Evolutionary conservation across 1,284 basidiomycete genomes (phyloP).

Genomic region (Ceratobasidium sp.): DNA sequence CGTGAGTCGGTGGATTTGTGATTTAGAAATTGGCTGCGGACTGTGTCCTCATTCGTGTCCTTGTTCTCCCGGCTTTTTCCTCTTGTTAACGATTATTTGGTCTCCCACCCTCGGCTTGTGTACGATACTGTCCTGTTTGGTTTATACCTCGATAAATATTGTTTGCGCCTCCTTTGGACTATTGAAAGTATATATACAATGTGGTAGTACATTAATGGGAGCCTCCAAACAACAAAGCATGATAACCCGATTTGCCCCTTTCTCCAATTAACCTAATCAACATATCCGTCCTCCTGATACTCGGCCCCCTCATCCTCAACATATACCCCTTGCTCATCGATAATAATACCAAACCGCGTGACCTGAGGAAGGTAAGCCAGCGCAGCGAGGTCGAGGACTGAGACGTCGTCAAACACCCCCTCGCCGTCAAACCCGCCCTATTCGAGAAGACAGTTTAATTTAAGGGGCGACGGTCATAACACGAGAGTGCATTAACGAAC

Average conservation of each 20-base stretch:
- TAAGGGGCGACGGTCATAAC: too few species aligned
- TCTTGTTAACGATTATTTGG: constrained; percentile 1
- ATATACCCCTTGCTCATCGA: constrained; percentile 51
- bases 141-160: constrained; percentile 4
- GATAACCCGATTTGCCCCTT: not conserved
- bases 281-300: constrained; percentile 28
- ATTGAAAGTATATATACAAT: constrained; percentile 11
- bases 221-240: not conserved
- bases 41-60: not conserved
- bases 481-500: not conserved
- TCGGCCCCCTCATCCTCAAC: constrained; percentile 37
- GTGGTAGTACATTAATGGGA: not conserved
- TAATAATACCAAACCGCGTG: constrained; percentile 76
- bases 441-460: not conserved
- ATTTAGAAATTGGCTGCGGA: not conserved
- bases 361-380: constrained; percentile 94
- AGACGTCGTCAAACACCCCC: constrained; percentile 85
- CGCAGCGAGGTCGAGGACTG: constrained; percentile 86
- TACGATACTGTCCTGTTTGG: not conserved
- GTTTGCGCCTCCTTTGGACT: not conserved
- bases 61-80: not conserved
- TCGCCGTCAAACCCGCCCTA: constrained; percentile 86
- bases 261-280: constrained; percentile 13
- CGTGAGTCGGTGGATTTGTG: constrained; percentile 13
- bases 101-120: not conserved